Percentiles rank a stretch among this genome's conserved stretches.
Conservation (phyloP, 345 rosid genomes). For the Leavenworthia alabamica region DNA sequence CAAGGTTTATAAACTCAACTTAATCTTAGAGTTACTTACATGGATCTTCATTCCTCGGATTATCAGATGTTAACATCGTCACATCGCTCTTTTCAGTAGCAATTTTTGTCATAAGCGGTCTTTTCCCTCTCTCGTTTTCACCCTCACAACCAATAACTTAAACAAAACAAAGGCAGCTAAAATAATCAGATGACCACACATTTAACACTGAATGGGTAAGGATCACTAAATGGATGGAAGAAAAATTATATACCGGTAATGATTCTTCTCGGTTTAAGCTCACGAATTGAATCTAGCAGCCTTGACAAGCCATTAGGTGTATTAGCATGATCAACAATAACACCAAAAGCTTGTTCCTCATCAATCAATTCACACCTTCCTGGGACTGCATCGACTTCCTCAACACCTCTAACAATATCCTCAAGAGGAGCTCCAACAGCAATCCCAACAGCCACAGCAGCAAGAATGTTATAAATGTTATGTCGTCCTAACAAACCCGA, state of each 20-base stretch:
- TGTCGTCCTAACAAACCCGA: conserved; percentile 85
- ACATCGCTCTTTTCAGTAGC: conserved; percentile 89
- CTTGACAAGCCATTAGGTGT: conserved; percentile 82
- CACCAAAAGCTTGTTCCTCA: conserved; percentile 92
- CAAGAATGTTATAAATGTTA: conserved; percentile 84
- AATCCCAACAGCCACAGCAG: conserved; percentile 89
- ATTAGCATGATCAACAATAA: conserved; percentile 77
- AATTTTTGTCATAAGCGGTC: conserved; percentile 83
- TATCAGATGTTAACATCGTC: conserved; percentile 85
- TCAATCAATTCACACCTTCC: conserved; percentile 94
- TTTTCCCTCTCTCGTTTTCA: conserved; percentile 73
- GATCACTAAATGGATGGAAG: neutral
- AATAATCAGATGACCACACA: neutral
- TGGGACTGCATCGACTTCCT: conserved; percentile 91
- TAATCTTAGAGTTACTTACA: conserved; percentile 36
- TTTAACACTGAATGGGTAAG: neutral
- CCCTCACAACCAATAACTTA: conserved; percentile 80
- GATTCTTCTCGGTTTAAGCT: conserved; percentile 75
- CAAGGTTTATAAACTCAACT: neutral
- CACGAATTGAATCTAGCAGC: conserved; percentile 79
- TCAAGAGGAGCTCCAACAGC: conserved; percentile 93
- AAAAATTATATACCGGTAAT: conserved; percentile 55
- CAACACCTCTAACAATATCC: conserved; percentile 89
- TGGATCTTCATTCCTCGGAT: conserved; percentile 86
- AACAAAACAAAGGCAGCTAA: neutral